Evolutionary conservation across 805 yeast species (phyloP).

Genomic region (Pichia scutulata): DNA sequence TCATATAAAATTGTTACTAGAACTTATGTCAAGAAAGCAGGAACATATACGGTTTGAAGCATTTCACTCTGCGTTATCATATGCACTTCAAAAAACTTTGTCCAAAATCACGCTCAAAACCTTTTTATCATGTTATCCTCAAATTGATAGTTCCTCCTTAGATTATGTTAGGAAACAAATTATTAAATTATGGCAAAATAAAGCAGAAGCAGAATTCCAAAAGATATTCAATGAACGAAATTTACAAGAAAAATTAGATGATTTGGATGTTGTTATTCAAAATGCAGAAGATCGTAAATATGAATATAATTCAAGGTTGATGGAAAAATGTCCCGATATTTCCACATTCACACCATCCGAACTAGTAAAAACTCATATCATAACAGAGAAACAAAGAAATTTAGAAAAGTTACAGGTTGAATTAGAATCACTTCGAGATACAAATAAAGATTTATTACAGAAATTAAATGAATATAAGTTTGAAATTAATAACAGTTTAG

Average conservation of each 20-base stretch:
- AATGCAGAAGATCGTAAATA: conserved; percentile 25
- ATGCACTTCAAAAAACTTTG: conserved; percentile 34
- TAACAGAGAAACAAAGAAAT: conserved; percentile 9
- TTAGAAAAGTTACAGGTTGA: conserved; percentile 5
- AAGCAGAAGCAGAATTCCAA: conserved; percentile 38
- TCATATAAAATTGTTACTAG: too few relatives aligned
- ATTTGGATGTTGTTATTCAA: conserved; percentile 40
- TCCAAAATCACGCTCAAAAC: conserved; percentile 37
- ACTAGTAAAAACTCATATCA: conserved; percentile 15
- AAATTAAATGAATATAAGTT: conserved; percentile 10
- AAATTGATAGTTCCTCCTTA: conserved; percentile 34
- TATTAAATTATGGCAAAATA: conserved; percentile 35
- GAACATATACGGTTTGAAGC: conserved; percentile 26
- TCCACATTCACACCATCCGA: conserved; percentile 13
- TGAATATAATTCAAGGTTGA: conserved; percentile 4
- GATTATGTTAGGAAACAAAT: conserved; percentile 40
- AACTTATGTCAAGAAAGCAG: not conserved
- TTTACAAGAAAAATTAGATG: conserved; percentile 35
- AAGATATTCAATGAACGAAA: conserved; percentile 39
- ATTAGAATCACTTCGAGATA: not conserved
- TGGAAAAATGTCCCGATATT: conserved; percentile 8
- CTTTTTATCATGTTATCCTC: conserved; percentile 39
- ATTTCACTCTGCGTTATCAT: conserved; percentile 28
- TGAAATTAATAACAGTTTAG: conserved; percentile 8
- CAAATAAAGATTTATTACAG: conserved; percentile 3